Conservation (phyloP, 352 stramenopile species). For the Globisporangium abappressorium region DNA sequence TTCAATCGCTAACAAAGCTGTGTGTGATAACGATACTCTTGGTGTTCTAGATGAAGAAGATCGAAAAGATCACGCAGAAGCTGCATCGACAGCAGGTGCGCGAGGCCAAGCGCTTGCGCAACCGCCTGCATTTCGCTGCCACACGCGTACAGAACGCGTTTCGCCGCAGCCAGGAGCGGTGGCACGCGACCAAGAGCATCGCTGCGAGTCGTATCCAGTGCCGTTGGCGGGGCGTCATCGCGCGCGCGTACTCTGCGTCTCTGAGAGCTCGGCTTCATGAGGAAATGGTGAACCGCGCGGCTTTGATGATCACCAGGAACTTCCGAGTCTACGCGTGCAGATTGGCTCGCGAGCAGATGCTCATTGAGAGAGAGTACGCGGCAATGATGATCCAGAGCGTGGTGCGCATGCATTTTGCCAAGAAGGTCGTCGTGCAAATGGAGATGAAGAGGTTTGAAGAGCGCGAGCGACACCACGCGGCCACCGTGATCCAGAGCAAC, state of each 20-base stretch:
- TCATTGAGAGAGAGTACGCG: conserved; percentile 29
- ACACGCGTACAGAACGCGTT: conserved; percentile 48
- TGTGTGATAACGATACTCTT: neutral
- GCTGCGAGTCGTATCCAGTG: conserved; percentile 45
- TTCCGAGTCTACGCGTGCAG: conserved; percentile 34
- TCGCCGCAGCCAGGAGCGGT: conserved; percentile 22
- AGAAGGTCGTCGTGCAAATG: conserved; percentile 11
- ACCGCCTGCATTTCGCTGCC: conserved; percentile 47
- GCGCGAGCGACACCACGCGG: conserved; percentile 25
- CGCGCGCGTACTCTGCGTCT: conserved; percentile 17
- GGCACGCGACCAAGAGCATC: conserved; percentile 17
- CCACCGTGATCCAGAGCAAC: conserved; percentile 53
- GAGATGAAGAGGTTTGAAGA: conserved; percentile 15
- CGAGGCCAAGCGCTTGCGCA: conserved; percentile 60
- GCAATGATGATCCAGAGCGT: conserved; percentile 46
- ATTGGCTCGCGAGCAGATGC: conserved; percentile 23
- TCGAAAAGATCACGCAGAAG: conserved; percentile 62
- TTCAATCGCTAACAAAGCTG: neutral
- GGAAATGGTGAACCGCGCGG: conserved; percentile 22
- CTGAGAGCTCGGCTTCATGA: conserved; percentile 22
- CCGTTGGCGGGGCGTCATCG: conserved; percentile 33
- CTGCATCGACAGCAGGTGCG: conserved; percentile 65
- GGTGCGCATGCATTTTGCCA: conserved; percentile 30
- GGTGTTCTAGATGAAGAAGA: conserved; percentile 63
- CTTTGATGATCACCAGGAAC: conserved; percentile 37